Evolutionary conservation across 768 basidiomycete species (phyloP), one percentile per base, ranked within the genome.

Genomic region (Galerina marginata): DNA sequence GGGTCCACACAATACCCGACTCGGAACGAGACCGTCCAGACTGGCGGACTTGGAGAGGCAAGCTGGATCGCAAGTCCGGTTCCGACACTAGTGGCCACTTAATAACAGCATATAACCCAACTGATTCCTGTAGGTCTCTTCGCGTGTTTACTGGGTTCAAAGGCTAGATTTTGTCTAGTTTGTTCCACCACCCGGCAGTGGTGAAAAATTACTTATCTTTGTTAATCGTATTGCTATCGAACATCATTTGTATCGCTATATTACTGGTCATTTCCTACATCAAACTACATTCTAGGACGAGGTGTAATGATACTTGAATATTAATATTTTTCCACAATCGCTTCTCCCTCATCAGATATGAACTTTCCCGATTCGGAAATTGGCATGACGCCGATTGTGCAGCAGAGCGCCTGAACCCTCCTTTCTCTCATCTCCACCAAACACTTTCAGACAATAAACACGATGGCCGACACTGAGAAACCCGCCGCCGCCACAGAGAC

Each of bases 401-500:
- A 51, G 43, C 50, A 56, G 53, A 39, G 44, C 59, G 47, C 43
- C 29, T 54, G 42, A 36, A 14, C 33, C 38, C 45, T 43, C 37
- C 49, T 40, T 44, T 56, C 49, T 39, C 6, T 49, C 56, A 57
- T 50, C 29, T 43, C 39, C 10, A 40, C 25, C 33, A 36, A 43
- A 58, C 54, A 54, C 43, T 37, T 54, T 48, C 52, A 51, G 60
- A 61, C 60, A 49, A 58, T 64, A 58, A 62, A 59, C 64, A 58
- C 58, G 46, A 91, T 92, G 90, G 80, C 89, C 57, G 90, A 91
- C 67, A 68, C 79, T 20, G 84, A 85, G 67, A 83, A 83, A 60
- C 67, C 78, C 38, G 65, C 81, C 44, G 74, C 81, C 44, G 74
- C 75, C 23, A 50, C 74, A 55, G 73, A 73, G 3, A 71, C 61